A percentile compares a stretch with the other conserved stretches of the same genome.
Evolutionary conservation across 2,329 filamentous ascomycete species (phyloP).

Genomic region (Apiospora hydei): DNA sequence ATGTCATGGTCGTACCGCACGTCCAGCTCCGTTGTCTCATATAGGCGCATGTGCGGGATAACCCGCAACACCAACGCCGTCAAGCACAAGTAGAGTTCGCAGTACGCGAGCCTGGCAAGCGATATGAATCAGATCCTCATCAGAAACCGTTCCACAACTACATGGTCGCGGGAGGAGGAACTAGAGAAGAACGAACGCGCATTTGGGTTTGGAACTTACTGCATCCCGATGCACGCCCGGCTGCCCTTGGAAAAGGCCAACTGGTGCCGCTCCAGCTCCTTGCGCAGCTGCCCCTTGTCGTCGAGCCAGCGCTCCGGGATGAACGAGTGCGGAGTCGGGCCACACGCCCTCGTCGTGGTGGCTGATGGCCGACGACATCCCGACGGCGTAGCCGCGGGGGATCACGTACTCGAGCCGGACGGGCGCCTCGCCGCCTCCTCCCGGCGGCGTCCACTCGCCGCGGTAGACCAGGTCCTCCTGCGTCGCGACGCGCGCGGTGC

Average conservation of each 20-base stretch:
- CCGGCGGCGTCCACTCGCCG: conserved; percentile 36
- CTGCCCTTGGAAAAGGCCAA: conserved; percentile 51
- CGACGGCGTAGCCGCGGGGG: conserved; percentile 46
- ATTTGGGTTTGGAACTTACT: conserved; percentile 37
- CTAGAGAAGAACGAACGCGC: too few relatives aligned
- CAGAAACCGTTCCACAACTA: too few relatives aligned
- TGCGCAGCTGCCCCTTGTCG: conserved; percentile 38
- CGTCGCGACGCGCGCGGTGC: conserved; percentile 38
- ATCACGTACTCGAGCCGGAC: conserved; percentile 40
- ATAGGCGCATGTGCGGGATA: conserved; percentile 35
- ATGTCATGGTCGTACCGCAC: conserved; percentile 40
- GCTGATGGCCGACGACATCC: conserved; percentile 46
- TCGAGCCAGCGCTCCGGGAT: conserved; percentile 50
- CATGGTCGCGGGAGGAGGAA: too few relatives aligned
- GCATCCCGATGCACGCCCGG: conserved; percentile 51
- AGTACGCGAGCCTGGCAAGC: conserved; percentile 33
- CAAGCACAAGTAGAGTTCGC: conserved; percentile 35
- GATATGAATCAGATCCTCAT: conserved; percentile 22
- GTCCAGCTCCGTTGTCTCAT: conserved; percentile 34
- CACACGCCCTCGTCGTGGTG: conserved; percentile 49
- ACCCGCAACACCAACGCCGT: conserved; percentile 34
- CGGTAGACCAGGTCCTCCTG: conserved; percentile 43
- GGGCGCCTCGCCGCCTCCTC: background rate
- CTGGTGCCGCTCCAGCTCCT: conserved; percentile 46
- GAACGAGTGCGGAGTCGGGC: conserved; percentile 47